These are phyloP conservation scores for Pleomassaria siparia DNA, from an alignment of 2,329 filamentous ascomycete genomes.

Conservation along the genomic window DNA sequence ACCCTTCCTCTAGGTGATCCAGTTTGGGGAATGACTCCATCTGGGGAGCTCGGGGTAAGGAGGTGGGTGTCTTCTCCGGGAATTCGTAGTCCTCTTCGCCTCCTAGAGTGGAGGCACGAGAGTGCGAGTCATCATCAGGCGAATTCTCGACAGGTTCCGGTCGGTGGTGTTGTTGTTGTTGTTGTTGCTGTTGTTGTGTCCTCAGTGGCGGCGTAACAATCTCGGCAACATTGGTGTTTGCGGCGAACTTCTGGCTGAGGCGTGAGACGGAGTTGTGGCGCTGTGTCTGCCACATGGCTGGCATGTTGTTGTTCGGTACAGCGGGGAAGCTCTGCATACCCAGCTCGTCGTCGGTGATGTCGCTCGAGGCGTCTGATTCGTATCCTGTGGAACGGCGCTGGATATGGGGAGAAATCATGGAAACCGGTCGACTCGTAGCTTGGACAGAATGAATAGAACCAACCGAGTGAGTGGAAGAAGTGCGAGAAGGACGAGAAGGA, in stretches of 20 bases:
- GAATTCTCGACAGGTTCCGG: constrained; percentile 12
- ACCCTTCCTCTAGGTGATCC: constrained; percentile 18
- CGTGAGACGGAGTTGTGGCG: constrained; percentile 22
- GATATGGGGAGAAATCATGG: constrained; percentile 27
- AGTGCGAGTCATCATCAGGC: constrained; percentile 35
- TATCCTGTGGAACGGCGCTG: constrained; percentile 26
- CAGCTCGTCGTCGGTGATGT: constrained; percentile 31
- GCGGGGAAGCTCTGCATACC: constrained; percentile 13
- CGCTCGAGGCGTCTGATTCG: constrained; percentile 37
- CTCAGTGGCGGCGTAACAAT: constrained; percentile 15
- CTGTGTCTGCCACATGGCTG: constrained; percentile 30
- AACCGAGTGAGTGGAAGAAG: constrained; percentile 34
- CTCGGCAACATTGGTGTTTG: constrained; percentile 11
- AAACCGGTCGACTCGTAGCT: constrained; percentile 25
- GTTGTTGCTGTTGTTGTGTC: constrained; percentile 16
- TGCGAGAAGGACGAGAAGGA: constrained; percentile 28
- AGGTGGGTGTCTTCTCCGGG: constrained; percentile 33
- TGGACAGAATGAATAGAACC: constrained; percentile 33
- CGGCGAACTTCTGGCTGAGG: constrained; percentile 28
- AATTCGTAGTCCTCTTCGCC: constrained; percentile 33
- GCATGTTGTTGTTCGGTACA: constrained; percentile 19
- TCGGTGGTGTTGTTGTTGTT: constrained; percentile 15
- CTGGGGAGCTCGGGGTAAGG: constrained; percentile 13
- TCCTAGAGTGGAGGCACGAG: constrained; percentile 35
- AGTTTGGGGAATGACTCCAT: constrained; percentile 7